phyloP scores from a whole-genome alignment of 2,329 filamentous ascomycete species.

The Alternaria dauci region DNA sequence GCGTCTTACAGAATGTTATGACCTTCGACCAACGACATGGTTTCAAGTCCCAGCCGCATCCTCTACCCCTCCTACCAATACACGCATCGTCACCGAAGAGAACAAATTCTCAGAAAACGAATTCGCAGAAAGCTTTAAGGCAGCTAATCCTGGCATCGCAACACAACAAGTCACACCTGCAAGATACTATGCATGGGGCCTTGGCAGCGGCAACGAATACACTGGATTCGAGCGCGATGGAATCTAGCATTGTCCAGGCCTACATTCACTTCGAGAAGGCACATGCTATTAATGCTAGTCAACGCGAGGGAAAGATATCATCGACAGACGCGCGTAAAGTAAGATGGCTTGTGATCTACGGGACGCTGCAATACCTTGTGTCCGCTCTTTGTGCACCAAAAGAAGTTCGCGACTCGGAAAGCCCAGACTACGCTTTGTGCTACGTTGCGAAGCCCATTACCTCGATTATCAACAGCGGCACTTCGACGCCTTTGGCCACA shows the following conservation, averaged over 20 bases:
- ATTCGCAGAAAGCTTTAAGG: slow-evolving; percentile 47
- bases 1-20: slow-evolving; percentile 72
- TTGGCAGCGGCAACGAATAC: slow-evolving; percentile 60
- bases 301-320: slow-evolving; percentile 65
- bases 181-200: slow-evolving; percentile 63
- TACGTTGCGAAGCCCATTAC: slow-evolving; percentile 54
- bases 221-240: slow-evolving; percentile 45
- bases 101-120: slow-evolving; percentile 41
- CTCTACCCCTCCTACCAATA: slow-evolving; percentile 71
- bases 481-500: slow-evolving; percentile 21
- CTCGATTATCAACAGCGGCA: slow-evolving; percentile 43
- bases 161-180: slow-evolving; percentile 57
- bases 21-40: slow-evolving; percentile 70
- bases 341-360: slow-evolving; percentile 80
- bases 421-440: slow-evolving; percentile 67
- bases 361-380: slow-evolving; percentile 74
- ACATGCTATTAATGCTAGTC: slow-evolving; percentile 60
- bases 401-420: slow-evolving; percentile 66
- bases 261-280: slow-evolving; percentile 76
- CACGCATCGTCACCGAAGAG: slow-evolving; percentile 39
- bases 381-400: slow-evolving; percentile 68
- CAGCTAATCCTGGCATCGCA: slow-evolving; percentile 48
- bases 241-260: slow-evolving; percentile 67
- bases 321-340: slow-evolving; percentile 76
- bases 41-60: slow-evolving; percentile 68